Evolutionary conservation across 2,329 filamentous ascomycete genomes (phyloP).

Genomic region (Aspergillus fumigatus): DNA sequence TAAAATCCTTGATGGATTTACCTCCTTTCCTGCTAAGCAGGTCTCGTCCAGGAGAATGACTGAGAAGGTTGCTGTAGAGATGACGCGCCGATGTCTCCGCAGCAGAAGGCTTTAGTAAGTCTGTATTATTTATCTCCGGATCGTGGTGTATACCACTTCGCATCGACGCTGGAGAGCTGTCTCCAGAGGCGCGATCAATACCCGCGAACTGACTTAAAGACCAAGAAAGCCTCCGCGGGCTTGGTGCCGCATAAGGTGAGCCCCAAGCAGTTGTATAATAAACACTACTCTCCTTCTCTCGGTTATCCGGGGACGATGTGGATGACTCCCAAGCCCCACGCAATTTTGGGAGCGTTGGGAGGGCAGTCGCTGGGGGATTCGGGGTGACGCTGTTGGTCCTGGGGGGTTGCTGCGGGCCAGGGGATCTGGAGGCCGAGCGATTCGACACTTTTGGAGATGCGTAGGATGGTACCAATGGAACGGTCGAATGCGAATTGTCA

Average conservation of each 20-base stretch:
- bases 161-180: constrained; percentile 32
- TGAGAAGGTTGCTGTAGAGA: constrained; percentile 21
- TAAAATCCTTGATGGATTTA: constrained; percentile 53
- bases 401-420: constrained; percentile 25
- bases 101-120: constrained; percentile 26
- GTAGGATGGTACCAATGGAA: constrained; percentile 29
- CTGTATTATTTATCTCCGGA: constrained; percentile 22
- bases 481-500: constrained; percentile 29
- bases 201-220: constrained; percentile 46
- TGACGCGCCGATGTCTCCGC: constrained; percentile 19
- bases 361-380: constrained; percentile 20
- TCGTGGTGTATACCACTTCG: constrained; percentile 19
- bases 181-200: constrained; percentile 27
- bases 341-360: constrained; percentile 31
- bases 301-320: constrained; percentile 39
- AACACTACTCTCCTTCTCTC: constrained; percentile 45
- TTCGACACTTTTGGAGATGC: constrained; percentile 35
- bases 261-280: constrained; percentile 82
- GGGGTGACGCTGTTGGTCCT: constrained; percentile 23
- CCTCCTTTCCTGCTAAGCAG: constrained; percentile 22
- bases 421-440: constrained; percentile 32
- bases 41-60: constrained; percentile 22
- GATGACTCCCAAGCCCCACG: constrained; percentile 32
- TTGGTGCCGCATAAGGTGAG: constrained; percentile 74
- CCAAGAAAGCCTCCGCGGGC: constrained; percentile 38